These are phyloP conservation scores for Plectosphaerella plurivora DNA, from an alignment of 2,329 filamentous ascomycete genomes.

Conservation along the genomic window DNA sequence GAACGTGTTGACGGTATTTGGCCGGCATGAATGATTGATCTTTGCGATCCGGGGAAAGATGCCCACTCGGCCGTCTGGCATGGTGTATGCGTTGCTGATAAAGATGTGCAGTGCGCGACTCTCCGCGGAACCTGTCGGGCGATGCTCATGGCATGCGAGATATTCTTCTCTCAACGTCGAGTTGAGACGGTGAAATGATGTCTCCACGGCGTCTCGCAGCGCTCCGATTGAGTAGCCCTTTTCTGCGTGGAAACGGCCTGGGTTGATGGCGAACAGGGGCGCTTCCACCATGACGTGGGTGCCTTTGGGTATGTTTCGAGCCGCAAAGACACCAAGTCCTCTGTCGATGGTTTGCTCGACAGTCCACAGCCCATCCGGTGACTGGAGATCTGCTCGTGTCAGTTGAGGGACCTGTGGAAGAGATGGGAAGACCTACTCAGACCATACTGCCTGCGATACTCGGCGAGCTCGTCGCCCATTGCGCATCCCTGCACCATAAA, in stretches of 20 bases:
- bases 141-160: conserved; percentile 21
- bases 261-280: conserved; percentile 25
- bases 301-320: conserved; percentile 24
- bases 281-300: conserved; percentile 32
- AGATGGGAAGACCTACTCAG: neutral
- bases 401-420: neutral
- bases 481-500: neutral
- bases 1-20: conserved; percentile 26
- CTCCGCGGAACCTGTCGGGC: conserved; percentile 14
- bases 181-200: conserved; percentile 9
- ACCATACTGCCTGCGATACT: neutral
- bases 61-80: conserved; percentile 18
- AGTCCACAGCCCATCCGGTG: conserved; percentile 14
- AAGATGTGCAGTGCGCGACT: conserved; percentile 25
- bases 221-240: conserved; percentile 25
- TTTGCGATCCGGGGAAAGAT: conserved; percentile 29
- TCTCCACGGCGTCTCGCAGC: conserved; percentile 24
- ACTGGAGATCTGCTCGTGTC: conserved; percentile 6
- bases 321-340: conserved; percentile 35
- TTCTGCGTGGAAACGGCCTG: conserved; percentile 18
- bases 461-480: neutral
- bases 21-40: conserved; percentile 34
- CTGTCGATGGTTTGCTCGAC: conserved; percentile 26
- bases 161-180: conserved; percentile 20
- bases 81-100: conserved; percentile 34